A percentile compares a stretch with the other conserved stretches of the same genome.
Evolutionary conservation across 2,329 filamentous ascomycete species (phyloP).

Genomic region (Lomentospora prolificans): DNA sequence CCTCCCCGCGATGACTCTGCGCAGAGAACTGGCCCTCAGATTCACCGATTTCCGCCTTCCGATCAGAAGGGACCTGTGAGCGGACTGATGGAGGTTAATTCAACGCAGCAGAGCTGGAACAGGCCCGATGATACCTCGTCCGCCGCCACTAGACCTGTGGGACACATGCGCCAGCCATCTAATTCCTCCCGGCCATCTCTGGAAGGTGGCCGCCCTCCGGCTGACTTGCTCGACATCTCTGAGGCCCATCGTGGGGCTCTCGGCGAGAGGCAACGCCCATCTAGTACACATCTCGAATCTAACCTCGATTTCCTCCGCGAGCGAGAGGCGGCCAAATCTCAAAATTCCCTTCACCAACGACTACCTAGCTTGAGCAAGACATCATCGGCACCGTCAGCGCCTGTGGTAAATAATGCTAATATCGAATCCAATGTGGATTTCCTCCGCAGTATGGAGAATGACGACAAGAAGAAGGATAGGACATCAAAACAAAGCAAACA

Average conservation of each 20-base stretch:
- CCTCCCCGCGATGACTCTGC: conserved; percentile 7
- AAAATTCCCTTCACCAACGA: neutral
- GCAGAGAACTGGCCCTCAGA: conserved; percentile 14
- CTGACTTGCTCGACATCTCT: conserved; percentile 49
- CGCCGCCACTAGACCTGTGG: conserved; percentile 6
- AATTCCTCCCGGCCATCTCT: conserved; percentile 54
- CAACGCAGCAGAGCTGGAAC: neutral
- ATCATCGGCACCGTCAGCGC: neutral
- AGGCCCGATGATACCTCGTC: neutral
- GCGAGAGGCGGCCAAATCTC: conserved; percentile 39
- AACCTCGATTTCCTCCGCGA: conserved; percentile 77
- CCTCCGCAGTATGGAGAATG: conserved; percentile 65
- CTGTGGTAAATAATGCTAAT: neutral
- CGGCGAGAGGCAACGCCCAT: conserved; percentile 52
- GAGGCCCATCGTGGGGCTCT: conserved; percentile 38
- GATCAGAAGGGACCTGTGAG: conserved; percentile 24
- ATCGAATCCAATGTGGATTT: conserved; percentile 78
- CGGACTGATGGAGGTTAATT: neutral
- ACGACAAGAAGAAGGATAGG: conserved; percentile 44
- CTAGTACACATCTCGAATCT: conserved; percentile 74
- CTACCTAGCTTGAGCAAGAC: neutral
- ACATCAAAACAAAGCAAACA: conserved; percentile 57
- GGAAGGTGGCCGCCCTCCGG: conserved; percentile 56
- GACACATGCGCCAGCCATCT: conserved; percentile 28
- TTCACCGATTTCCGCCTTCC: conserved; percentile 31